Base-by-base conservation (phyloP, 1,284 basidiomycete species). In the Malassezia obtusa region DNA sequence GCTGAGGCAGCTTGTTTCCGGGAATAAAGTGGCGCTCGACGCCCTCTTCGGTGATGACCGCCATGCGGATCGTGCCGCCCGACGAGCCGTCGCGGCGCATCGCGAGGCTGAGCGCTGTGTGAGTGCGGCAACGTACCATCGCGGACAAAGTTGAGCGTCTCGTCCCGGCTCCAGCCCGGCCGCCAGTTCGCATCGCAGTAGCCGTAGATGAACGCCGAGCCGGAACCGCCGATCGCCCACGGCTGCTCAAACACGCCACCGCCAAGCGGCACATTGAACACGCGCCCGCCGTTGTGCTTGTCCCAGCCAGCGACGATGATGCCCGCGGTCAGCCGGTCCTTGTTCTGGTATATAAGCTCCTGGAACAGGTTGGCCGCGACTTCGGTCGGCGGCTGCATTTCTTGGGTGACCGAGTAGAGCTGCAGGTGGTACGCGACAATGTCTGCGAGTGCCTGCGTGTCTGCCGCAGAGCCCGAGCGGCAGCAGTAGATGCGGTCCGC, bases 281-380 rank as follows among this genome's bases (percentile, higher is more conserved):
- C 92, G 58, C 85, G 86, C 0, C 91, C 88, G n/a, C 92, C 92
- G 41, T 78, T 78, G 65, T 89, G 83, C 74, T 84, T 85, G 77
- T 99, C 94, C 90, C 92, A 99, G 0, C 94, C 94, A 14, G 87
- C 94, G 21, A 96, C 90, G 67, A 99, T 98, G 75, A 99, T 95
- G 25, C 94, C 92, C 1, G 94, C 94, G 36, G 80, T 83, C 33
- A 98, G 77, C 3, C 75, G 76, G 74, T 76, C 76, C 78, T 98
- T 98, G 80, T 95, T 96, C 57, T 85, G 80, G 75, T 99, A 99
- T 75, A 90, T 91, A 46, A 98, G 66, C 58, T 82, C 83, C 75
- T 96, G 85, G 78, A 98, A 94, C 58, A 88, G 64, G 9, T 83
- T 82, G 0, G 90, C 89, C 0, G 89, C 86, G 10, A 83, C 82